Base-by-base conservation (phyloP, 1,284 basidiomycete species). In the Lentinus polychrous region DNA sequence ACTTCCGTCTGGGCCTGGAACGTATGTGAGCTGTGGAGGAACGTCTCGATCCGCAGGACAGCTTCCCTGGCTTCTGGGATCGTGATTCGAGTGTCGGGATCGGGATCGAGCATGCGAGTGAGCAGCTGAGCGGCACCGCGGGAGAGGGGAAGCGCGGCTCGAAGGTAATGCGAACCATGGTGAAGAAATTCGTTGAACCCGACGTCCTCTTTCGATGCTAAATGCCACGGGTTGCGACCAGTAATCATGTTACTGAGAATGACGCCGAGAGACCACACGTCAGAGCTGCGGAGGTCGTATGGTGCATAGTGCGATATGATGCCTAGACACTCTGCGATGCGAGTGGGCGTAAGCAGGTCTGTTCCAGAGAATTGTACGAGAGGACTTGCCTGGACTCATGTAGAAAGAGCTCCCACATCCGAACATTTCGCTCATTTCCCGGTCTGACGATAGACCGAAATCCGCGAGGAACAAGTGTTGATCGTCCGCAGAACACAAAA, bases 251-350 rank as follows among this genome's bases (percentile, higher is more conserved):
- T 85, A 62, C 81, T 74, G 49, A 87, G 74, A 55, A 72, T 67
- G 57, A 86, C 75, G n/a, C 83, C 83, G 35, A 87, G 71, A 1
- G 83, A 76, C 83, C 83, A 87, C 44, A 85, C 69, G 60, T 87
- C 84, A 57, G 82, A 83, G 36, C 68, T 65, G 14, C 63, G 63
- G 1, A 79, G 79, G 41, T 67, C 71, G 68, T 84, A 85, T 1
- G 61, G 58, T 2, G 66, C 60, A 15, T 68, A 65, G 15, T 50
- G 37, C 31, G 49, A 52, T 35, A 57, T 51, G 50, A 64, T 62
- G 15, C 78, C 80, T 33, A 80, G 72, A 58, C 81, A 83, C 64
- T 85, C 83, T 68, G 66, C 12, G 43, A 22, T n/a, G 15, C 11
- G 18, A 17, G 18, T 27, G 42, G 43, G 20, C 51, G 49, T 17